Evolutionary conservation across 202 grass and related monocot species (phyloP), one percentile per base, ranked within the genome.

Genomic region (Hordeum pubiflorum): DNA sequence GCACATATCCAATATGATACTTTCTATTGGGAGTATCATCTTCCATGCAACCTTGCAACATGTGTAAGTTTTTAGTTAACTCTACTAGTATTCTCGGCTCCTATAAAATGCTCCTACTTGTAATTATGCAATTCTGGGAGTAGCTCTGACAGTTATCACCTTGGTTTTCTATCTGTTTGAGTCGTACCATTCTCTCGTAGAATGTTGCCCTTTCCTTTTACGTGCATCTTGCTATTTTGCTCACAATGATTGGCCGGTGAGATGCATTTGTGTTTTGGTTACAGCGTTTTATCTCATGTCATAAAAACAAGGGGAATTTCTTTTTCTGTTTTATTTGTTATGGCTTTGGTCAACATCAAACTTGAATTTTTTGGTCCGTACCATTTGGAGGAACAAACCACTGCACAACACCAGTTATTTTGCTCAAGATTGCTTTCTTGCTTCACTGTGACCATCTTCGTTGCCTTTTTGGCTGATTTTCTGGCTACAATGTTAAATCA

Each of bases 21-120:
- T 97, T 74, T 88, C 88, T 34, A 89, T 91, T 63, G 93, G 93
- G 36, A 97, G 90, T 81, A 90, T 97, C 74, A 86, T 97, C 81
- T 97, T 93, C 83, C 90, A 97, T 80, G 90, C 93, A 36, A 97
- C 93, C 63, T 88, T 97, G 81, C 93, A 97, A 77, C 90, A 80
- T n/a, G 52, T 97, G 93, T 92, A 97, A 97, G 90, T 82, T 76
- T 20, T 77, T 26, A 52, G 50, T 82, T 68, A 21, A 78, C 57
- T 75, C 55, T 60, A 63, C 6, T 22, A 13, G 5, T 65, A 48
- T n/a, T 31, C 14, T 57, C 3, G 41, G 18, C 1, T 75, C 59
- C 15, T 71, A 14, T 75, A n/a, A 64, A 34, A 36, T 82, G 55
- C 0, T 26, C 24, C 24, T 14, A 26, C 3, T 43, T 69, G 20